Evolutionary conservation across 352 stramenopile species (phyloP), one percentile per base, ranked within the genome.

Genomic region (Phytopythium helicoides): DNA sequence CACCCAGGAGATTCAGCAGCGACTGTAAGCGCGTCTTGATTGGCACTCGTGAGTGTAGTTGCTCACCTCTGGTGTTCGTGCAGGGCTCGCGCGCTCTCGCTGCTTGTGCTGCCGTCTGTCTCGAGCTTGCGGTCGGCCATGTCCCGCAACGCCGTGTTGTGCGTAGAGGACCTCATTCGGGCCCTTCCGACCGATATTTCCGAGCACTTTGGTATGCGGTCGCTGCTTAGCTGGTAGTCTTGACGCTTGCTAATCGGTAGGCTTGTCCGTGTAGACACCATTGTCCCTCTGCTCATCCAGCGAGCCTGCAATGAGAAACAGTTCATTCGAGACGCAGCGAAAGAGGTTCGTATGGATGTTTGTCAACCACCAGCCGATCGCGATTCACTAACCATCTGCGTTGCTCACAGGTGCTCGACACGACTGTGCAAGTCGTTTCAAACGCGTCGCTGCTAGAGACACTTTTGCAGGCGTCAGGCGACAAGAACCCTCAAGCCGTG

Each of bases 271-370:
- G 25, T 34, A 73, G 69, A 73, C n/a, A 51, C 56, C 0, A 50
- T 87, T 35, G 51, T 91, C 6, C 77, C 75, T 19, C 51, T 87
- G 16, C 54, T 91, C 3, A 33, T 91, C 35, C 67, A 68, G 12
- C 75, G 75, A 7, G 67, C 71, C 2, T 71, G 63, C 8, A 86
- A 64, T n/a, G 77, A 91, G 56, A 91, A 91, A 56, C 75, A 87
- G 45, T 91, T 91, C 51, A 71, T 91, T 21, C 70, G 64, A 1
- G 77, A 91, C n/a, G 52, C 87, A 21, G 77, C 80, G 8, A 59
- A 54, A 40, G 54, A 81, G 21, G 26, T 26, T 35, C 26, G 16
- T 6, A 19, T 26, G n/a, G n/a, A n/a, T n/a, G n/a, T 1, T n/a
- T n/a, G n/a, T n/a, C n/a, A n/a, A n/a, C n/a, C n/a, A n/a, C n/a